phyloP scores from a whole-genome alignment of 179 eudicot genomes.

The Silene coronaria region DNA sequence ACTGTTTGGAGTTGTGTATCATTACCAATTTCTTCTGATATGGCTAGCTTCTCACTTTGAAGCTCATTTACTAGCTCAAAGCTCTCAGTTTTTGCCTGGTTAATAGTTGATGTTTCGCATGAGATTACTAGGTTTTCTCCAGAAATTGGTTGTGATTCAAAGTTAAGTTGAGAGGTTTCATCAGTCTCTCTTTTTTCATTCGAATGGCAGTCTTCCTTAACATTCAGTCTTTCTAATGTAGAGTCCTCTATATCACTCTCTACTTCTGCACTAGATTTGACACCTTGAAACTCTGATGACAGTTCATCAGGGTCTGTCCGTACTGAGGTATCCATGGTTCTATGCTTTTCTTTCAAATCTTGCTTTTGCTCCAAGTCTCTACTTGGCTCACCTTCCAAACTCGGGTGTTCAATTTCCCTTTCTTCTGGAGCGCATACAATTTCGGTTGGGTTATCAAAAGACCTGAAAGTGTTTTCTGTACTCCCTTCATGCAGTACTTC shows the following conservation, averaged over 20 bases:
- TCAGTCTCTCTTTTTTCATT: neutral
- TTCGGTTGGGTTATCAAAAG: conserved; percentile 1
- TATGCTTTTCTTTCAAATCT: neutral
- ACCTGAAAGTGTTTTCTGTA: neutral
- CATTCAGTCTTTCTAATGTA: neutral
- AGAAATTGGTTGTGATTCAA: neutral
- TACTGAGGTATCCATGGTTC: neutral
- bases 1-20: neutral
- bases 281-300: conserved; percentile 5
- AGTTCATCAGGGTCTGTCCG: neutral
- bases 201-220: neutral
- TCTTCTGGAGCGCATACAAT: neutral
- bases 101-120: neutral
- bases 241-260: neutral
- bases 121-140: conserved; percentile 7
- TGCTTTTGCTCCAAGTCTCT: conserved; percentile 1
- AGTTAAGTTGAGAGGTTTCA: neutral
- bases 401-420: conserved; percentile 5
- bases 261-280: neutral
- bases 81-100: neutral
- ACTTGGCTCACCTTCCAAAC: neutral
- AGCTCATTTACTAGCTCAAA: neutral
- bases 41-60: neutral
- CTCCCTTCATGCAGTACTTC: neutral
- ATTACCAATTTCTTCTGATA: neutral